phyloP scores from a whole-genome alignment of 2,329 filamentous ascomycete species.

The Neurospora sp. region DNA sequence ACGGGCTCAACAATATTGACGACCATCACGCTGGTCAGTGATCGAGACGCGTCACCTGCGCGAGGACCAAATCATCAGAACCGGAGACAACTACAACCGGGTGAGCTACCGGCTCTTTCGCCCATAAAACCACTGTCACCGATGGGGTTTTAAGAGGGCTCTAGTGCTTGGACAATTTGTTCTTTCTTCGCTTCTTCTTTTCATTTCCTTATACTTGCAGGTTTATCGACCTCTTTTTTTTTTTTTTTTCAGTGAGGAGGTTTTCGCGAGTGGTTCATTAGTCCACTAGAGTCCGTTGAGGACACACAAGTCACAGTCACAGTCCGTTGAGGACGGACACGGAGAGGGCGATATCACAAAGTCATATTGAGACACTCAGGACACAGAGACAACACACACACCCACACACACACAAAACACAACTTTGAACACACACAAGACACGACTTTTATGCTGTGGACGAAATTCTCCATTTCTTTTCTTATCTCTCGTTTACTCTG shows the following conservation, averaged over 20 bases:
- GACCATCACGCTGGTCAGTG: conserved; percentile 35
- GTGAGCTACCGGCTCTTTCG: conserved; percentile 47
- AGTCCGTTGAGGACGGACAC: neutral
- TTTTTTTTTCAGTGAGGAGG: neutral
- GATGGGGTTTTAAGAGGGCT: conserved; percentile 39
- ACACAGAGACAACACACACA: neutral
- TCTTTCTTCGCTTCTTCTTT: neutral
- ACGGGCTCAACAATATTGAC: conserved; percentile 36
- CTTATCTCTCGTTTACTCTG: conserved; percentile 2
- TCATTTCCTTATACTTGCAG: conserved; percentile 9
- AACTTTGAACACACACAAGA: neutral
- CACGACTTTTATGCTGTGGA: conserved; percentile 1
- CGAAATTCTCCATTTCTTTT: conserved; percentile 2
- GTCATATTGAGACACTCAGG: neutral
- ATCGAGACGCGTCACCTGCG: conserved; percentile 26
- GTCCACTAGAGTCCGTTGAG: neutral
- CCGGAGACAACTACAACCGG: conserved; percentile 13
- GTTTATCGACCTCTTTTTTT: neutral
- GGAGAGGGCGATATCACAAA: neutral
- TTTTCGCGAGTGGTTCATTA: neutral
- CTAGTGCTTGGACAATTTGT: neutral
- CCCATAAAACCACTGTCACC: conserved; percentile 59
- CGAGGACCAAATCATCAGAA: conserved; percentile 13
- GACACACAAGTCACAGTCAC: neutral
- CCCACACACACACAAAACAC: neutral